phyloP scores from a whole-genome alignment of 176 grass and related monocot genomes.

The Cenchrus americanus region DNA sequence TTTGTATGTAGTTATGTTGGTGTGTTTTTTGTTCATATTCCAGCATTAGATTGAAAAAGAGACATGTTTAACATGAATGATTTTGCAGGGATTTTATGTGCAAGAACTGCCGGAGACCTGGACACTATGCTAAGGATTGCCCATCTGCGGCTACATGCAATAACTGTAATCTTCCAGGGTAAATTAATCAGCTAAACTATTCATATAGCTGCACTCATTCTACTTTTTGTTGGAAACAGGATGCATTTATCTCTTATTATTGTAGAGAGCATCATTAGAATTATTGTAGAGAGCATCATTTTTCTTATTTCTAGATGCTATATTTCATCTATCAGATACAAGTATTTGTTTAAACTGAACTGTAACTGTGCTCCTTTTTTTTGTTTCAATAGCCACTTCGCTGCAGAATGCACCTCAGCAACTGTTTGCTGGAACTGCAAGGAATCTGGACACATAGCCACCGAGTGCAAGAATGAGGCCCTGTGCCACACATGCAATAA shows the following conservation, averaged over 20 bases:
- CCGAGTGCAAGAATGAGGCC: constrained; percentile 77
- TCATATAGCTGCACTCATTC: constrained; percentile 9
- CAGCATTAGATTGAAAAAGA: neutral
- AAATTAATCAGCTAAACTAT: constrained; percentile 34
- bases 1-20: neutral
- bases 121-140: constrained; percentile 85
- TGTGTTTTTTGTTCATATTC: constrained; percentile 13
- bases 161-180: constrained; percentile 88
- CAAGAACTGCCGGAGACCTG: constrained; percentile 89
- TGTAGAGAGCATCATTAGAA: neutral
- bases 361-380: neutral
- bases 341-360: constrained; percentile 15
- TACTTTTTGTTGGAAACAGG: constrained; percentile 5
- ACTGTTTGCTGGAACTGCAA: constrained; percentile 97
- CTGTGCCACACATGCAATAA: constrained; percentile 85
- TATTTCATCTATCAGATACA: constrained; percentile 6
- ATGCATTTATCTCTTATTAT: neutral
- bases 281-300: neutral
- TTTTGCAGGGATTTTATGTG: constrained; percentile 71
- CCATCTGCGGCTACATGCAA: constrained; percentile 76
- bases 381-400: constrained; percentile 62
- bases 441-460: constrained; percentile 78
- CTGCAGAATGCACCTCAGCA: constrained; percentile 72
- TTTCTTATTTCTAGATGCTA: constrained; percentile 31
- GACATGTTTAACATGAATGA: constrained; percentile 26